Evolutionary conservation across 176 grass and related monocot genomes (phyloP), one percentile per base, ranked within the genome.

Genomic region (Elymus sibiricus): DNA sequence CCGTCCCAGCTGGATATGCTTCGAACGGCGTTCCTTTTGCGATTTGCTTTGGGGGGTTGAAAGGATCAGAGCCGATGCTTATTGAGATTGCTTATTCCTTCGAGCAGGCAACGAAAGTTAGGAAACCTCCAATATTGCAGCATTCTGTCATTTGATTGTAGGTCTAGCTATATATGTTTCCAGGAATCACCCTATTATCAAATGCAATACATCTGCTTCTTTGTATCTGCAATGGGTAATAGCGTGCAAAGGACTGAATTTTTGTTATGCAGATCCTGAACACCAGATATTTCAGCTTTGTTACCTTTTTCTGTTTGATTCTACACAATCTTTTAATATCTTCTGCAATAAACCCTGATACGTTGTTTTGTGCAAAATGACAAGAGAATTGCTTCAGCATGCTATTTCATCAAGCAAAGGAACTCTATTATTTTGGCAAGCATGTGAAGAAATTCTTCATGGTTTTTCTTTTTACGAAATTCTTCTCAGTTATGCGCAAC

Each of bases 71-170:
- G 74, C 89, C 87, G 10, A 84, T 47, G 69, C 86, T 98, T 68
- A 92, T 95, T 73, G 90, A 95, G 86, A 87, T 98, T 75, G 79
- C 93, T 17, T 95, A 92, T 84, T 89, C 83, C 11, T 95, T 95
- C 68, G 95, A 98, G 74, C 93, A 98, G 69, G 95, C 81, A 40
- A 95, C 91, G 5, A 15, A 38, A 77, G 81, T 89, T 25, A 82
- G 95, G 46, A 87, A 80, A 87, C 88, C 89, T 63, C 95, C 95
- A 12, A 28, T 34, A 32, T 55, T 92, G 75, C 82, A 60, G 47
- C 71, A 83, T 87, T 75, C 28, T 68, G 51, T 51, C 59, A 25
- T 90, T 80, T 85, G 87, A 92, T 43, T 44, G 64, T 79, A 86
- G 78, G 43, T 76, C 10, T 29, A 49, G 46, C 46, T 5, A 9